These are phyloP conservation scores for Fusarium solani-melongenae DNA, from an alignment of 2,329 filamentous ascomycete genomes.

Conservation along the genomic window DNA sequence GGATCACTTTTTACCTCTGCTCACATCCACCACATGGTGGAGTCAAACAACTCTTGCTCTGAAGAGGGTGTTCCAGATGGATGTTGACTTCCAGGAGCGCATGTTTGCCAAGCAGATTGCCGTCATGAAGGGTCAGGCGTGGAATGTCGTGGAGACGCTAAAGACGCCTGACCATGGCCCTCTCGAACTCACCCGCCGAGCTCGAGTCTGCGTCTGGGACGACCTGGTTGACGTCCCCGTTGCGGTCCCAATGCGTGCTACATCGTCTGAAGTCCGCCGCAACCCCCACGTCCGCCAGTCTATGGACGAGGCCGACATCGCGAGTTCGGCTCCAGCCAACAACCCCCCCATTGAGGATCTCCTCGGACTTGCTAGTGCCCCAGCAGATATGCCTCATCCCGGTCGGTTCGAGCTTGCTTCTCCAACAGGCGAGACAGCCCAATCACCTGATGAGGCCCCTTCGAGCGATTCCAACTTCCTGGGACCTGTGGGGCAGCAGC, in stretches of 20 bases:
- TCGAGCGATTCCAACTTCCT: conserved; percentile 35
- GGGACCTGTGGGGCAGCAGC: conserved; percentile 25
- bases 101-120: conserved; percentile 99
- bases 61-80: conserved; percentile 87
- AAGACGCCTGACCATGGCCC: conserved; percentile 94
- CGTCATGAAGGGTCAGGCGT: conserved; percentile 99
- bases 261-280: conserved; percentile 85
- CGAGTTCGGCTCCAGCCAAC: conserved; percentile 49
- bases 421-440: conserved; percentile 54
- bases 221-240: conserved; percentile 96
- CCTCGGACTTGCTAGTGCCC: conserved; percentile 71
- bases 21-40: conserved; percentile 98
- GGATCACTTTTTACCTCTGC: conserved; percentile 93
- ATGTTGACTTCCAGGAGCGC: conserved; percentile 95
- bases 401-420: conserved; percentile 77
- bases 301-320: conserved; percentile 90
- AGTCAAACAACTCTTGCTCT: conserved; percentile 90
- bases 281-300: conserved; percentile 62
- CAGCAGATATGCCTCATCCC: conserved; percentile 76
- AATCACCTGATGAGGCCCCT: conserved; percentile 51
- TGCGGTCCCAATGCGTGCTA: conserved; percentile 86
- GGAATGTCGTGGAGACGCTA: conserved; percentile 98
- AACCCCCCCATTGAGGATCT: conserved; percentile 69
- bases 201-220: conserved; percentile 97
- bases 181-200: conserved; percentile 88